Percentiles rank a stretch among this genome's conserved stretches.
phyloP scores from a whole-genome alignment of 768 basidiomycete species.

The Pholiota microspora region DNA sequence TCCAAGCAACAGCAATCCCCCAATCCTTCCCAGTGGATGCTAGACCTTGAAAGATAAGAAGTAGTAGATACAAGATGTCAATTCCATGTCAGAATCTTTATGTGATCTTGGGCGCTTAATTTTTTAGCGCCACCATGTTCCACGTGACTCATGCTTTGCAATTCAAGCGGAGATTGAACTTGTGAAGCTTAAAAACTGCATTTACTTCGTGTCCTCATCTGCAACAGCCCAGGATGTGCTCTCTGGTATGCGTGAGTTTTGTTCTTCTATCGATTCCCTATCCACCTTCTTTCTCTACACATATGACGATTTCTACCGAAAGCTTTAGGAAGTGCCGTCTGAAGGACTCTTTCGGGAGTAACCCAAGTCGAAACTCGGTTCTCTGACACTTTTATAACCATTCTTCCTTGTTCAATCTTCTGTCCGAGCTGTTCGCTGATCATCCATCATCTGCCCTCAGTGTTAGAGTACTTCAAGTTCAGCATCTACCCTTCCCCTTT shows the following conservation, averaged over 20 bases:
- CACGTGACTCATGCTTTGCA: neutral
- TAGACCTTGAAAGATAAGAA: neutral
- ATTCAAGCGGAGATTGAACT: neutral
- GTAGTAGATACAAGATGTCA: too few species aligned
- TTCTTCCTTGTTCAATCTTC: neutral
- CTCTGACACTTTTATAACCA: slow-evolving; percentile 38
- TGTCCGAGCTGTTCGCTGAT: slow-evolving; percentile 4
- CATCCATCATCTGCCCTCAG: neutral
- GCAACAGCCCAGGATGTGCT: neutral
- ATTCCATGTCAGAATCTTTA: too few species aligned
- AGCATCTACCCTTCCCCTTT: neutral
- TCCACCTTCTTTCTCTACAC: slow-evolving; percentile 5
- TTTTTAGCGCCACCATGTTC: neutral
- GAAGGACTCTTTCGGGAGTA: slow-evolving; percentile 40
- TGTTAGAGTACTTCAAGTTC: neutral
- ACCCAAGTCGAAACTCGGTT: slow-evolving; percentile 51
- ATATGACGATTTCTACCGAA: slow-evolving; percentile 47
- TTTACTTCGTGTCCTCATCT: neutral
- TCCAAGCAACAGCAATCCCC: slow-evolving; percentile 16
- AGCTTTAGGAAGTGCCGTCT: slow-evolving; percentile 61
- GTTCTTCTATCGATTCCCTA: neutral
- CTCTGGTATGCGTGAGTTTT: slow-evolving; percentile 6
- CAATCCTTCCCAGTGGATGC: slow-evolving; percentile 12
- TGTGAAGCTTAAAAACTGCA: neutral
- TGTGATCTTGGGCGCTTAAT: neutral